phyloP scores from a whole-genome alignment of 352 stramenopile species.

The Pythium myriotylum region DNA sequence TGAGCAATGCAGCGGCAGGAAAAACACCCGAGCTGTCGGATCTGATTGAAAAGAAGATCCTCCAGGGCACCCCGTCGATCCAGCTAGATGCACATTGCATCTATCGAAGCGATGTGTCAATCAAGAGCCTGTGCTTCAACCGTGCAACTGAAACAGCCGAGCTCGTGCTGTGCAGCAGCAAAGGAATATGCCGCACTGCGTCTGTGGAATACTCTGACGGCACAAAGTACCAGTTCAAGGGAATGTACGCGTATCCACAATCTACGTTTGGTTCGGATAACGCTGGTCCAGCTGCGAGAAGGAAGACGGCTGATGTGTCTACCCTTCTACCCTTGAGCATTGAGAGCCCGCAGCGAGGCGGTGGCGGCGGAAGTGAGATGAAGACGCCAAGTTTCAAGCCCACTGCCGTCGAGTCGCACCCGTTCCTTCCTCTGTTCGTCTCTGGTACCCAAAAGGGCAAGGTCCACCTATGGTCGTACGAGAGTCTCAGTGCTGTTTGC shows the following conservation, averaged over 20 bases:
- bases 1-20: constrained; percentile 42
- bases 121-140: constrained; percentile 88
- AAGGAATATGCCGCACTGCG: constrained; percentile 69
- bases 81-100: constrained; percentile 55
- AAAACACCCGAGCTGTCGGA: constrained; percentile 55
- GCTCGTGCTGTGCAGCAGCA: constrained; percentile 76
- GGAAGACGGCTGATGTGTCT: constrained; percentile 20
- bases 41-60: constrained; percentile 60
- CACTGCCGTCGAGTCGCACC: constrained; percentile 71
- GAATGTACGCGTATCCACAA: constrained; percentile 68
- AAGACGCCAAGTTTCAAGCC: constrained; percentile 79
- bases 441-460: constrained; percentile 81
- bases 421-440: constrained; percentile 78
- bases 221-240: constrained; percentile 81
- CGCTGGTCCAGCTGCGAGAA: background rate
- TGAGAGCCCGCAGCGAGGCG: constrained; percentile 11
- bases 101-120: constrained; percentile 80
- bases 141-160: constrained; percentile 48
- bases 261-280: constrained; percentile 29
- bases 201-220: constrained; percentile 71
- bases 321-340: background rate
- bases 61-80: constrained; percentile 37
- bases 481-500: constrained; percentile 71
- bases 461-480: constrained; percentile 85
- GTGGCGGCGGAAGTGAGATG: constrained; percentile 21